phyloP scores from a whole-genome alignment of 179 eudicot genomes.

The Carnegiea gigantea region DNA sequence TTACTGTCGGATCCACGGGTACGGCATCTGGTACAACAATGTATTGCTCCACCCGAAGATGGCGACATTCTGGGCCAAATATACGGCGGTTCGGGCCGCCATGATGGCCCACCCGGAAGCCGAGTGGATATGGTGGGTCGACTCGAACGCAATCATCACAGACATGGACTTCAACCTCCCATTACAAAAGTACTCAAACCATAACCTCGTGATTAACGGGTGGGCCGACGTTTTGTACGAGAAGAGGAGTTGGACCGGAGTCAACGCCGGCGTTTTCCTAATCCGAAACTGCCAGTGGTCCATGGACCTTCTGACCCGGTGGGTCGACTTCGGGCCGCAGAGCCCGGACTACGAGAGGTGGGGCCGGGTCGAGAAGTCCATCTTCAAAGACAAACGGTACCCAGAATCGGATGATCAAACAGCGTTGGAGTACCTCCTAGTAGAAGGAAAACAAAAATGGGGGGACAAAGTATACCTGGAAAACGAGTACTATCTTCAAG shows the following conservation, averaged over 20 bases:
- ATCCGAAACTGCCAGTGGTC: conserved; percentile 66
- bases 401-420: conserved; percentile 55
- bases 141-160: conserved; percentile 46
- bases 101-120: conserved; percentile 57
- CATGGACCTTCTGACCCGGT: conserved; percentile 42
- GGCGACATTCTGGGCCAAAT: conserved; percentile 49
- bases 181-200: conserved; percentile 27
- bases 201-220: conserved; percentile 47
- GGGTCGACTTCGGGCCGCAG: conserved; percentile 51
- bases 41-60: conserved; percentile 40
- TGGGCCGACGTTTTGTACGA: conserved; percentile 40
- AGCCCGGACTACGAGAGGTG: conserved; percentile 42
- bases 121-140: conserved; percentile 59
- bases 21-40: conserved; percentile 40
- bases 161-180: conserved; percentile 59
- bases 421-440: conserved; percentile 35
- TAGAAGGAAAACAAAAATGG: conserved; percentile 37
- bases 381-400: conserved; percentile 39
- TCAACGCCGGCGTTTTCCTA: conserved; percentile 53
- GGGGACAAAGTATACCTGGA: conserved; percentile 39
- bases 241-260: conserved; percentile 44
- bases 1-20: conserved; percentile 43
- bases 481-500: conserved; percentile 36
- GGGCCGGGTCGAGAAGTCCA: conserved; percentile 33
- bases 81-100: conserved; percentile 39